Conservation (phyloP, 2,329 filamentous ascomycete species). For the Paraconiothyrium brasiliense region DNA sequence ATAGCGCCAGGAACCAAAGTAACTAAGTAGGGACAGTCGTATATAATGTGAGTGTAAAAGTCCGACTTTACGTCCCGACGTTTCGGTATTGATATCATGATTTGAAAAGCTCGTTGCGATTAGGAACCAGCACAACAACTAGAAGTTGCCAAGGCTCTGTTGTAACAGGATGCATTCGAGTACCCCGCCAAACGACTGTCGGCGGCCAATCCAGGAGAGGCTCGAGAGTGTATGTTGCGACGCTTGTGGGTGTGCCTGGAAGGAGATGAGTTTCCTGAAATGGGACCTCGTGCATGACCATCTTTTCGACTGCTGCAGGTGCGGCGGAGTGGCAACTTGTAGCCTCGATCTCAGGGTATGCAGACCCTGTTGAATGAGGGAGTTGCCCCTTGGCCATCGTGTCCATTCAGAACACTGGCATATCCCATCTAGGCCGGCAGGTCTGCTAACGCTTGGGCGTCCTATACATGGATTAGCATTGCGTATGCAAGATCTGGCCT, state of each 20-base stretch:
- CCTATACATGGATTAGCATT: background rate
- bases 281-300: background rate
- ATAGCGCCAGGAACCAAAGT: background rate
- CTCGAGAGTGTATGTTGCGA: background rate
- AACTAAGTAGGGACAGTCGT: too few relatives aligned
- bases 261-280: background rate
- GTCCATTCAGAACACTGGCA: background rate
- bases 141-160: background rate
- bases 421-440: background rate
- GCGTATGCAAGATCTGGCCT: background rate
- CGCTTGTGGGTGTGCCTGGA: background rate
- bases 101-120: background rate
- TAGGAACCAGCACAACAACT: background rate
- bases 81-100: background rate
- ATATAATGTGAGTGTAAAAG: too few relatives aligned
- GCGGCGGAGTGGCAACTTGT: background rate
- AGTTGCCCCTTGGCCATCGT: background rate
- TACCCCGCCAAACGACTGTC: background rate
- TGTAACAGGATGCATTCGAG: background rate
- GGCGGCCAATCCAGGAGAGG: background rate
- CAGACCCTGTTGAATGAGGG: background rate
- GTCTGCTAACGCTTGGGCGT: background rate
- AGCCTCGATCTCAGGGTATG: background rate
- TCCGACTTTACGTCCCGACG: too few relatives aligned
- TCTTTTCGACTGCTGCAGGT: constrained; percentile 5